Conservation (phyloP, 176 grass and related monocot species). For the Avena sativa region DNA sequence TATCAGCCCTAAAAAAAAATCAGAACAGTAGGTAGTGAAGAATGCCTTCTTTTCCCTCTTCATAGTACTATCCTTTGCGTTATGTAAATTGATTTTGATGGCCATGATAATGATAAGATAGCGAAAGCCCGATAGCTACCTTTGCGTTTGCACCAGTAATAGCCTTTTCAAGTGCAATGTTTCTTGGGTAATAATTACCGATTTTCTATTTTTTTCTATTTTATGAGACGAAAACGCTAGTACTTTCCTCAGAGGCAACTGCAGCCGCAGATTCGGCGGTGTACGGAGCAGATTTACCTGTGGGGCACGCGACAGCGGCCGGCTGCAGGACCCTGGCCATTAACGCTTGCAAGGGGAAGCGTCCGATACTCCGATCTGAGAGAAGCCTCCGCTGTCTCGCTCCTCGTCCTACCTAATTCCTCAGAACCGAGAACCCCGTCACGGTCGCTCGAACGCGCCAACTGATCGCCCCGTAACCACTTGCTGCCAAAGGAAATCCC, state of each 20-base stretch:
- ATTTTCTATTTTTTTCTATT: neutral
- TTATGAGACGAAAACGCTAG: neutral
- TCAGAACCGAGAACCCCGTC: neutral
- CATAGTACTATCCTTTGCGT: too few species aligned
- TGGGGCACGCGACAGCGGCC: too few species aligned
- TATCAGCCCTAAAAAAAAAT: too few species aligned
- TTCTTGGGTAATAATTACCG: neutral
- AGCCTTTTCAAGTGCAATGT: neutral
- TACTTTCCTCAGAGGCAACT: neutral
- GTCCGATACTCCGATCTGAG: neutral
- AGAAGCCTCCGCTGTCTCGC: neutral
- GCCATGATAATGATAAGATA: neutral
- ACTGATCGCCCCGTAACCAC: constrained; percentile 13
- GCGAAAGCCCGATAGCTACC: neutral
- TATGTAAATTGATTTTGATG: neutral
- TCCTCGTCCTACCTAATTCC: too few species aligned
- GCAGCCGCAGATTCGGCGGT: neutral
- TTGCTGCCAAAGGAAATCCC: neutral
- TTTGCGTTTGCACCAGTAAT: neutral
- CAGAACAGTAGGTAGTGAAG: neutral
- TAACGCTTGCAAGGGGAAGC: neutral
- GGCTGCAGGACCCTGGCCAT: neutral
- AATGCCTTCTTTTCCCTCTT: neutral
- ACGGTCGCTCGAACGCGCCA: neutral
- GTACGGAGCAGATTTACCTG: neutral